Conservation (phyloP, 2,329 filamentous ascomycete genomes). For the Paecilomyces formosus region DNA sequence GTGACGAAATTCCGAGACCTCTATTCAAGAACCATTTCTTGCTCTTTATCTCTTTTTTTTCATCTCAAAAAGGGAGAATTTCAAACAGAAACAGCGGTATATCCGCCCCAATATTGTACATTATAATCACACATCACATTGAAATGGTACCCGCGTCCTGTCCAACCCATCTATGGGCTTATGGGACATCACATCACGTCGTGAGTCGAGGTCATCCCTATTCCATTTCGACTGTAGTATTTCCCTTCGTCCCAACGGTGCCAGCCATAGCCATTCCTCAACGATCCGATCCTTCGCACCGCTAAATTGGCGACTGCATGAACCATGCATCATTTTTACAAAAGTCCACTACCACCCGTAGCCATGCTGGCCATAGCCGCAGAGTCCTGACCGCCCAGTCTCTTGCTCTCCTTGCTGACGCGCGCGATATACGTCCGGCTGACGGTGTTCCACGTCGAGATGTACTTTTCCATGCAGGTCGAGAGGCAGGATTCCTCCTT, state of each 20-base stretch:
- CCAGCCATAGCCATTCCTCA: background rate
- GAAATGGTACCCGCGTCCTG: background rate
- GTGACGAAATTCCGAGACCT: background rate
- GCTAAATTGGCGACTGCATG: too few species aligned
- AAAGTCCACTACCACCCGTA: slow-evolving; percentile 4
- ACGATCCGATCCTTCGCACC: too few species aligned
- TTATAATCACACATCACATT: background rate
- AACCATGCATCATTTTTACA: background rate
- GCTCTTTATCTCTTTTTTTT: background rate
- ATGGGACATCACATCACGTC: background rate
- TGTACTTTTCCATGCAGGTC: slow-evolving; percentile 79
- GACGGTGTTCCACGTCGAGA: slow-evolving; percentile 69
- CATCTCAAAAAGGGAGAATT: background rate
- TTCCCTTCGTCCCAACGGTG: background rate
- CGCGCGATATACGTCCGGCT: slow-evolving; percentile 59
- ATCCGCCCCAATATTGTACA: background rate
- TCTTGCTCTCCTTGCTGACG: slow-evolving; percentile 52
- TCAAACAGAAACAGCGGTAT: background rate
- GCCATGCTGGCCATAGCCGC: slow-evolving; percentile 11
- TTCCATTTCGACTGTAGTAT: background rate
- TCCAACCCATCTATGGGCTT: background rate
- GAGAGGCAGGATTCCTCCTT: slow-evolving; percentile 65
- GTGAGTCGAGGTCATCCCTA: background rate
- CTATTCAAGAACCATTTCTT: background rate
- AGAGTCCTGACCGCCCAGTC: slow-evolving; percentile 19